Evolutionary conservation across 1,284 basidiomycete genomes (phyloP).

Genomic region (Marasmius tenuissimus): DNA sequence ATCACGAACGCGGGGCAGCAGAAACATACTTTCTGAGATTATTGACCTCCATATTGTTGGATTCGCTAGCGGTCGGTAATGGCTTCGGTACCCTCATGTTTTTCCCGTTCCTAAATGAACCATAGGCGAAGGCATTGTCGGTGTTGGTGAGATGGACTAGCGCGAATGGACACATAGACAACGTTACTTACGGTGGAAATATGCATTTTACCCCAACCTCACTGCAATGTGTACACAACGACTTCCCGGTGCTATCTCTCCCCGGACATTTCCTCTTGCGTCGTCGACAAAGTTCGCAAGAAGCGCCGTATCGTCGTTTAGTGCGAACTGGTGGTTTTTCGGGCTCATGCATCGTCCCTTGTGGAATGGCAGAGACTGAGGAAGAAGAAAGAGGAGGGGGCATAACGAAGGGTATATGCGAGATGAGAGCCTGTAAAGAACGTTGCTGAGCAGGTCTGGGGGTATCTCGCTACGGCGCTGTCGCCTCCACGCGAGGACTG

Average conservation of each 20-base stretch:
- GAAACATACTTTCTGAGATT: conserved; percentile 8
- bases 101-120: conserved; percentile 8
- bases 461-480: background rate
- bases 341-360: background rate
- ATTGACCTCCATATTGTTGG: conserved; percentile 4
- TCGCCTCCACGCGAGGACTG: background rate
- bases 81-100: conserved; percentile 8
- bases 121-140: background rate
- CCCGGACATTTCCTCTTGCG: conserved; percentile 13
- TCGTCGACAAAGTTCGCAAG: conserved; percentile 14
- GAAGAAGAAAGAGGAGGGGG: background rate
- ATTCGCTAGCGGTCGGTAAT: background rate
- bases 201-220: conserved; percentile 17
- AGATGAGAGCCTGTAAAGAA: background rate
- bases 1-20: background rate
- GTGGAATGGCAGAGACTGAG: background rate
- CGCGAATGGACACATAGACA: background rate
- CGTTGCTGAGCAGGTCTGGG: background rate
- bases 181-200: conserved; percentile 13
- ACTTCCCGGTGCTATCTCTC: conserved; percentile 12
- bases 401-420: background rate
- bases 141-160: background rate
- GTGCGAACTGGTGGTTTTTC: conserved; percentile 11
- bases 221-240: conserved; percentile 15
- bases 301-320: conserved; percentile 15